Evolutionary conservation across 1,139 yeast genomes (phyloP).

Genomic region (Kodamaea plutei): DNA sequence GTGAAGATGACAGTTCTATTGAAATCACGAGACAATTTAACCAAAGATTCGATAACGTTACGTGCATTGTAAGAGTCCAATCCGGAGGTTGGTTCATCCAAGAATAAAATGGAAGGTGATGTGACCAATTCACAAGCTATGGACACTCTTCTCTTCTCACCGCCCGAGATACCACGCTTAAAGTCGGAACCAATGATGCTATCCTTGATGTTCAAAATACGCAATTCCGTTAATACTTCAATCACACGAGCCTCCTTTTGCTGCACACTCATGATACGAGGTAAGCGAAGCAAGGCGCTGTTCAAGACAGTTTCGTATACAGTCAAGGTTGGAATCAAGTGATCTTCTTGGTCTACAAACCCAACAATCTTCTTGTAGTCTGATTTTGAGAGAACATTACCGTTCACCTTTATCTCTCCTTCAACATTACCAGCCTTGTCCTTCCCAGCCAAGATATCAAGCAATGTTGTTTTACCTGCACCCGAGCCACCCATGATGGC

Average conservation of each 20-base stretch:
- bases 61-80: conserved; percentile 90
- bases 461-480: conserved; percentile 91
- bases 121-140: conserved; percentile 89
- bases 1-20: conserved; percentile 87
- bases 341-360: conserved; percentile 97
- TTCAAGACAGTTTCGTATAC: conserved; percentile 93
- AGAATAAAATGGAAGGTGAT: conserved; percentile 72
- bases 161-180: conserved; percentile 92
- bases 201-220: conserved; percentile 80
- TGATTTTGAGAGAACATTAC: conserved; percentile 38
- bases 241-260: conserved; percentile 77
- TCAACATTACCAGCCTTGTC: conserved; percentile 66
- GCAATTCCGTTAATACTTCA: conserved; percentile 79
- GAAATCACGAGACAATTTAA: conserved; percentile 72
- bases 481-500: conserved; percentile 99
- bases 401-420: conserved; percentile 75
- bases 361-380: conserved; percentile 73
- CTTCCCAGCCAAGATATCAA: conserved; percentile 87
- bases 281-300: conserved; percentile 84
- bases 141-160: conserved; percentile 84
- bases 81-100: conserved; percentile 94
- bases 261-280: conserved; percentile 66
- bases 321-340: conserved; percentile 83
- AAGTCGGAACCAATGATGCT: conserved; percentile 85
- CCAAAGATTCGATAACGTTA: conserved; percentile 83